Evolutionary conservation across 2,329 filamentous ascomycete species (phyloP).

Genomic region (Sarocladium brachiariae): DNA sequence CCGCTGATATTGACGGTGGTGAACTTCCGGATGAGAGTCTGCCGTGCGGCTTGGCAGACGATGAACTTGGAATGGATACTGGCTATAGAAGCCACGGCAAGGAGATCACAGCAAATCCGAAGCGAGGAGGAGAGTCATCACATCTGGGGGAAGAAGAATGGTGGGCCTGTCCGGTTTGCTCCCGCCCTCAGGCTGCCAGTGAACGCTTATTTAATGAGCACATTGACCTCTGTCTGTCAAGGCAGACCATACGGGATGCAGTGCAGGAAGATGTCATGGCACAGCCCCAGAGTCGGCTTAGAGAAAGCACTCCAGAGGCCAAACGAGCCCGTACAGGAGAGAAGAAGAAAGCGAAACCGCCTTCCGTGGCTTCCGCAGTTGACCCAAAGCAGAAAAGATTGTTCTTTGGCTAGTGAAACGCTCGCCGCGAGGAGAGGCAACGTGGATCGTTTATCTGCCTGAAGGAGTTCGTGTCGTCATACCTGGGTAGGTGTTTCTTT

Average conservation of each 20-base stretch:
- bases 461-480: no score
- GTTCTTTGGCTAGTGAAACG: slow-evolving; percentile 36
- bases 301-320: slow-evolving; percentile 23
- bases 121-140: slow-evolving; percentile 21
- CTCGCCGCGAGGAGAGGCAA: no score
- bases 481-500: no score
- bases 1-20: slow-evolving; percentile 34
- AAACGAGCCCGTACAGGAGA: slow-evolving; percentile 29
- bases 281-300: slow-evolving; percentile 13
- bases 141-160: slow-evolving; percentile 33
- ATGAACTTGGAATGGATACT: slow-evolving; percentile 11
- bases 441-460: no score
- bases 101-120: slow-evolving; percentile 42
- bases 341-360: slow-evolving; percentile 32
- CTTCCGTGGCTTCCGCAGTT: slow-evolving; percentile 13
- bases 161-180: slow-evolving; percentile 88
- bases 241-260: slow-evolving; percentile 76
- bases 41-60: slow-evolving; percentile 10
- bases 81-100: slow-evolving; percentile 35
- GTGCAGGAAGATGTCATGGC: slow-evolving; percentile 47
- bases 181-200: slow-evolving; percentile 64
- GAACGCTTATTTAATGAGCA: slow-evolving; percentile 82
- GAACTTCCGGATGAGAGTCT: slow-evolving; percentile 12
- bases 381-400: slow-evolving; percentile 47
- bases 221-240: slow-evolving; percentile 84